These are phyloP conservation scores for Podospora pseudocomata DNA, from an alignment of 495 filamentous ascomycete species.

Conservation along the genomic window DNA sequence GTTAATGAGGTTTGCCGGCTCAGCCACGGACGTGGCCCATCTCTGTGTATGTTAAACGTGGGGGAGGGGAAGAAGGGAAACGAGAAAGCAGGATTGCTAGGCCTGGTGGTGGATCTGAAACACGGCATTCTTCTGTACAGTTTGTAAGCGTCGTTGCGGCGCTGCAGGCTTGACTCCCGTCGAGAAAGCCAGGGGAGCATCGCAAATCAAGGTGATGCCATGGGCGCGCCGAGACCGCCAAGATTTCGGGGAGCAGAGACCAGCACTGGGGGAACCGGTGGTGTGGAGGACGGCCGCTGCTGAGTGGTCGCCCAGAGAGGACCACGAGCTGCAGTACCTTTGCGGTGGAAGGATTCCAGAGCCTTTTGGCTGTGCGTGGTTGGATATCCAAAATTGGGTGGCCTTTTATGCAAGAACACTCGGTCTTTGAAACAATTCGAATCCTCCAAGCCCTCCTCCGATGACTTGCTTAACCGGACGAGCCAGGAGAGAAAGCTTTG, in stretches of 20 bases:
- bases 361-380: neutral
- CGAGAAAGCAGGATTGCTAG: conserved; percentile 5
- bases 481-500: neutral
- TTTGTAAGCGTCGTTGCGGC: conserved; percentile 13
- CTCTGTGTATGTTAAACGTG: neutral
- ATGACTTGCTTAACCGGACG: conserved; percentile 4
- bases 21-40: neutral
- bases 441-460: conserved; percentile 6
- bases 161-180: conserved; percentile 8
- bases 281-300: neutral
- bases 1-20: neutral
- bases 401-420: conserved; percentile 11
- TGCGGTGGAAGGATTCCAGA: neutral
- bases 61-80: neutral
- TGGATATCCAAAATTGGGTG: conserved; percentile 10
- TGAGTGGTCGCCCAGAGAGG: conserved; percentile 14
- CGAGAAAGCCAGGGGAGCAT: neutral
- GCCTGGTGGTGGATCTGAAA: conserved; percentile 14
- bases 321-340: no score
- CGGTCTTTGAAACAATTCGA: conserved; percentile 11
- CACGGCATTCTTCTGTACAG: conserved; percentile 13
- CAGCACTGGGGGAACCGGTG: neutral
- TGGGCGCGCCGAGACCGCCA: conserved; percentile 13
- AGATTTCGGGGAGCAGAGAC: conserved; percentile 12
- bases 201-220: neutral